These are phyloP conservation scores for Nakazawaea ernobii DNA, from an alignment of 805 yeast genomes.

Conservation along the genomic window DNA sequence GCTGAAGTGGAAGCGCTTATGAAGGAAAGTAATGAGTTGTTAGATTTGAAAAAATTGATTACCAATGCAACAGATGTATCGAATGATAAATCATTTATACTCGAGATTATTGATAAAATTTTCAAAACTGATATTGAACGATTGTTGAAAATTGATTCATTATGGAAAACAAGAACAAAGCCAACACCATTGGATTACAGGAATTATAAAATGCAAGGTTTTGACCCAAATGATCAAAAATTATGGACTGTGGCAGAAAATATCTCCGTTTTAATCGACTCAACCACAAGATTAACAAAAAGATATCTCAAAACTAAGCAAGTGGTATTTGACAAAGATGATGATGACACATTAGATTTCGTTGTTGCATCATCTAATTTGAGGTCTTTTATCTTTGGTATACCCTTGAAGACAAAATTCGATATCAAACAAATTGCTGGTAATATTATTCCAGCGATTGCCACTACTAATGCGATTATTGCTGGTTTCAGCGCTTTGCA, in stretches of 20 bases:
- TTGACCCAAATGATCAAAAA: slow-evolving; percentile 30
- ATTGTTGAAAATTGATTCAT: slow-evolving; percentile 59
- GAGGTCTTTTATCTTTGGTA: slow-evolving; percentile 64
- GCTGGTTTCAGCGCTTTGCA: slow-evolving; percentile 83
- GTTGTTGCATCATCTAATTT: slow-evolving; percentile 83
- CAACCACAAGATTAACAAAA: slow-evolving; percentile 43
- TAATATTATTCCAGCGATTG: slow-evolving; percentile 96
- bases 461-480: slow-evolving; percentile 93
- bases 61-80: slow-evolving; percentile 10
- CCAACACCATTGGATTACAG: slow-evolving; percentile 58
- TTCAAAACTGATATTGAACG: slow-evolving; percentile 76
- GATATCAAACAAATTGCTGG: slow-evolving; percentile 95
- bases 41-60: slow-evolving; percentile 39
- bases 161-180: slow-evolving; percentile 68
- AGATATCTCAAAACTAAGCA: slow-evolving; percentile 34
- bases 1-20: slow-evolving; percentile 60
- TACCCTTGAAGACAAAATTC: slow-evolving; percentile 69
- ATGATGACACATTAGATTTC: slow-evolving; percentile 82
- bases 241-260: slow-evolving; percentile 64
- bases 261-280: slow-evolving; percentile 47
- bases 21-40: slow-evolving; percentile 62
- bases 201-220: slow-evolving; percentile 15
- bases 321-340: slow-evolving; percentile 88
- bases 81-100: slow-evolving; percentile 25
- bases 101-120: slow-evolving; percentile 49